These are phyloP conservation scores for Wickerhamiella sergipiensis DNA, from an alignment of 805 yeast species.

Conservation along the genomic window DNA sequence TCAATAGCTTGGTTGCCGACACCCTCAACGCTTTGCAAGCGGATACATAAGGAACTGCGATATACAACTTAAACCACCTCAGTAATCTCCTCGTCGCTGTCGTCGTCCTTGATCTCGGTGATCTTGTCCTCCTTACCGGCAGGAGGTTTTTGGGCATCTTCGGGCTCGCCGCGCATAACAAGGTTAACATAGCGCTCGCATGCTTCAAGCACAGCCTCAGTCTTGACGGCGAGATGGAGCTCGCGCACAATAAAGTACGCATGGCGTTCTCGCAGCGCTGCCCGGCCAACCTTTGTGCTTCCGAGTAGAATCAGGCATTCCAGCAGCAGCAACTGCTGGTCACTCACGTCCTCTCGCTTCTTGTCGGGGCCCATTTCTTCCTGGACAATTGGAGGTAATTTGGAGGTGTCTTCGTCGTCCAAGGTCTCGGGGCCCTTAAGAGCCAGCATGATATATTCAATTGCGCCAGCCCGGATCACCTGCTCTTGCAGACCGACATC, in stretches of 20 bases:
- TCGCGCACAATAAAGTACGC: constrained; percentile 82
- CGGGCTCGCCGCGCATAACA: constrained; percentile 81
- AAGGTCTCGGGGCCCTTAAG: constrained; percentile 61
- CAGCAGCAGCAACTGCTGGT: constrained; percentile 52
- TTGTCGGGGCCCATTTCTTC: constrained; percentile 68
- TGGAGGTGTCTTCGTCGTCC: constrained; percentile 73
- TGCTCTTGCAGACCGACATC: constrained; percentile 55
- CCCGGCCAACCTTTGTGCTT: constrained; percentile 62
- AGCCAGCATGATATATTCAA: constrained; percentile 74
- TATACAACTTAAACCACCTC: constrained; percentile 5
- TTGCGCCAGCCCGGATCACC: constrained; percentile 43
- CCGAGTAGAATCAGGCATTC: constrained; percentile 71
- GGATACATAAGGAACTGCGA: constrained; percentile 3
- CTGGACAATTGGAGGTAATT: constrained; percentile 68
- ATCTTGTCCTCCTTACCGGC: constrained; percentile 26
- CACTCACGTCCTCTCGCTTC: constrained; percentile 55
- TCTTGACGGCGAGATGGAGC: constrained; percentile 42
- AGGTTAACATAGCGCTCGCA: constrained; percentile 80
- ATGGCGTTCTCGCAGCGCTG: constrained; percentile 59
- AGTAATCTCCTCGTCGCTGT: constrained; percentile 10
- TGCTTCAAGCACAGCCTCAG: constrained; percentile 43
- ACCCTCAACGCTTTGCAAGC: not conserved
- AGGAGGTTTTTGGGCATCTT: constrained; percentile 13
- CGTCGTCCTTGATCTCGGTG: constrained; percentile 10
- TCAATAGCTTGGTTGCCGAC: not conserved